These are phyloP conservation scores for Magnaporthales sp. DNA, from an alignment of 2,329 filamentous ascomycete genomes.

Conservation along the genomic window DNA sequence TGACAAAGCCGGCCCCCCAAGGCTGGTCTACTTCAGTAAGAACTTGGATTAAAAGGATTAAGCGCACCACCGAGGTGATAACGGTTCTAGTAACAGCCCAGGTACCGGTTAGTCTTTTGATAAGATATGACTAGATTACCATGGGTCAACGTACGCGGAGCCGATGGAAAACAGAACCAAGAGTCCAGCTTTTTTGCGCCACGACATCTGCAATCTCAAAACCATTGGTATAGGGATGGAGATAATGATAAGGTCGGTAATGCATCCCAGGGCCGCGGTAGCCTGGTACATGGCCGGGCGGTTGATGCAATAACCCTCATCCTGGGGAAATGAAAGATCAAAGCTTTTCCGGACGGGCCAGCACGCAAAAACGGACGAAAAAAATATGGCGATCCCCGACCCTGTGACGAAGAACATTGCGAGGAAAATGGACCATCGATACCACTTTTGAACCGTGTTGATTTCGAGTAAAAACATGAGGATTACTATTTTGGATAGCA, in stretches of 20 bases:
- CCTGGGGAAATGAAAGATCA: conserved; percentile 6
- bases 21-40: neutral
- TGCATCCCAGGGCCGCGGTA: conserved; percentile 10
- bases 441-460: conserved; percentile 6
- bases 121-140: too few relatives aligned
- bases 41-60: neutral
- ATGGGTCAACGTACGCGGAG: conserved; percentile 6
- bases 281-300: conserved; percentile 9
- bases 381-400: conserved; percentile 8
- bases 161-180: conserved; percentile 8
- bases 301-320: conserved; percentile 10
- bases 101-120: neutral
- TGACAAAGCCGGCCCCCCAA: neutral
- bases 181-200: conserved; percentile 9
- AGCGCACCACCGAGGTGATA: conserved; percentile 3
- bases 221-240: conserved; percentile 9
- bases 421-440: conserved; percentile 6
- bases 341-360: conserved; percentile 8
- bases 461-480: conserved; percentile 8
- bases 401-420: conserved; percentile 9
- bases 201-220: conserved; percentile 6
- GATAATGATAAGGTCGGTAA: conserved; percentile 11
- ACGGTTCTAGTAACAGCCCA: neutral
- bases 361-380: conserved; percentile 10
- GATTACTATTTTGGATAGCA: conserved; percentile 8